Base-by-base conservation (phyloP, 768 basidiomycete genomes). In the Cystobasidium tubakii region DNA sequence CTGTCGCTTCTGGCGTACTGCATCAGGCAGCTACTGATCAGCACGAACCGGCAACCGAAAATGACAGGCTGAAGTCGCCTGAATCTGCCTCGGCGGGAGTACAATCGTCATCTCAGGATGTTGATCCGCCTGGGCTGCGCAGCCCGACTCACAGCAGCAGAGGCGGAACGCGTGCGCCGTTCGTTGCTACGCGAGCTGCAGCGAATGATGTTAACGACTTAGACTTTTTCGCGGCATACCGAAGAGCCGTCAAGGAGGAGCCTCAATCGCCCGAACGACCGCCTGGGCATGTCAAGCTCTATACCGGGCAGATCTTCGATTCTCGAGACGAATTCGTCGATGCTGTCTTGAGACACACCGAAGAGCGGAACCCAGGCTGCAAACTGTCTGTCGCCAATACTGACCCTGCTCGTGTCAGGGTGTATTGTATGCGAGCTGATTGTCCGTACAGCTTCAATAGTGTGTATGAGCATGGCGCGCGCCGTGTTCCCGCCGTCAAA, bases 401-500 rank as follows among this genome's bases (percentile, higher is more conserved):
- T 23, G 43, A 65, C 36, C 36, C 34, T 65, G 63, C 36, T 36
- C 31, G 63, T 12, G 43, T 65, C 4, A 39, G 63, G 25, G 63
- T 39, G 17, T 39, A 39, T 33, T 65, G 63, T 23, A 27, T 34
- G 36, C 63, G 63, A 39, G 33, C 63, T 23, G 63, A 46, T 33
- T 65, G 63, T 42, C 36, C 31, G 29, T 65, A 65, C 25, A 42
- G 36, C 25, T 65, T 65, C 63, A 65, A 65, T 23, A 46, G 63
- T 42, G 63, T 65, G 23, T 65, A 42, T 36, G 34, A 39, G 63
- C 43, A 65, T 23, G 63, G 63, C 13, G 39, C 33, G 6, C 63
- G 63, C 25, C 36, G 25, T 3, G 25, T 27, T 19, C 63, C 63
- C 36, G 63, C 63, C 36, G 63, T 65, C 63, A 65, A 42, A 15